Percentiles rank a stretch among this genome's conserved stretches.
Evolutionary conservation across 2,329 filamentous ascomycete genomes (phyloP).

Genomic region (Ceratocystis lukuohia): DNA sequence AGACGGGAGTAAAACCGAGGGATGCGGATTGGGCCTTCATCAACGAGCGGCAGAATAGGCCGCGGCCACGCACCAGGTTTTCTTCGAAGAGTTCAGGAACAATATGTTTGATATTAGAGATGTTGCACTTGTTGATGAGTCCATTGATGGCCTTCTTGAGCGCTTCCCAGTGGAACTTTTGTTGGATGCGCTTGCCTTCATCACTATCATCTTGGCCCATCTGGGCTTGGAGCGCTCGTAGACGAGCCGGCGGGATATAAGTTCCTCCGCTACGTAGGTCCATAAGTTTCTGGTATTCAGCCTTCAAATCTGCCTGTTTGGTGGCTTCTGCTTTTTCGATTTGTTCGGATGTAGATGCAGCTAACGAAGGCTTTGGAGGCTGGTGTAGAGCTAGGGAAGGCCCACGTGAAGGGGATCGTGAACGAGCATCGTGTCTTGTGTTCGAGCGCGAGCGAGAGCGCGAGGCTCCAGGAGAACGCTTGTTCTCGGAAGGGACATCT

Average conservation of each 20-base stretch:
- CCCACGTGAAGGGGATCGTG: conserved; percentile 26
- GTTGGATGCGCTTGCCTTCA: conserved; percentile 93
- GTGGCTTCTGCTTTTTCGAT: conserved; percentile 55
- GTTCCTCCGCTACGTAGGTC: conserved; percentile 90
- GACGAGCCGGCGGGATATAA: conserved; percentile 83
- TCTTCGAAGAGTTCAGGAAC: conserved; percentile 92
- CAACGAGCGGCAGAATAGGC: conserved; percentile 86
- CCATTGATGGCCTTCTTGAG: conserved; percentile 98
- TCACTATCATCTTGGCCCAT: conserved; percentile 94
- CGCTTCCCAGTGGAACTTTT: conserved; percentile 58
- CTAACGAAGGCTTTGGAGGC: conserved; percentile 21
- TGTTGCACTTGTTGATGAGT: conserved; percentile 97
- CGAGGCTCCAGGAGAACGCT: background rate
- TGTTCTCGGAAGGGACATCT: background rate
- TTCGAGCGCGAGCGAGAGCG: conserved; percentile 12
- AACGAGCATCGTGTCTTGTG: conserved; percentile 24
- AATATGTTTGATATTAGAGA: conserved; percentile 94
- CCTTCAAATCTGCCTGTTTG: conserved; percentile 77
- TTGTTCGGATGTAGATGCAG: conserved; percentile 20
- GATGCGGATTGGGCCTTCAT: conserved; percentile 98
- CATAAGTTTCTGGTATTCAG: conserved; percentile 84
- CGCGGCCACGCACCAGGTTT: conserved; percentile 81
- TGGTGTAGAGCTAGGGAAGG: conserved; percentile 21
- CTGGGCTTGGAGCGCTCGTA: conserved; percentile 85
- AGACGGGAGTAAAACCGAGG: conserved; percentile 90